Conservation (phyloP, 768 basidiomycete genomes). For the Auricularia cornea region DNA sequence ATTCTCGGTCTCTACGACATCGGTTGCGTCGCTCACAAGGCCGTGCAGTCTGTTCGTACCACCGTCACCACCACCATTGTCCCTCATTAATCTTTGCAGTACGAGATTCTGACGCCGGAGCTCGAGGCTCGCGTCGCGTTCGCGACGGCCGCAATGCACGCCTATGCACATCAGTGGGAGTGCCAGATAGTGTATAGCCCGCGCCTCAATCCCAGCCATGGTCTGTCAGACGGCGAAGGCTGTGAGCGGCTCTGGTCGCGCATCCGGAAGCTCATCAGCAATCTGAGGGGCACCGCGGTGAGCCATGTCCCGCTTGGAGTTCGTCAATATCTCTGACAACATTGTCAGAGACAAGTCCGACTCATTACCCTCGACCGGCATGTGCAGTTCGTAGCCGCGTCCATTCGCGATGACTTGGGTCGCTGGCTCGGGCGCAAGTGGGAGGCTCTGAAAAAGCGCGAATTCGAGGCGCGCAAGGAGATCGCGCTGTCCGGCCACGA, state of each 20-base stretch:
- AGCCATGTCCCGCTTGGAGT: not conserved
- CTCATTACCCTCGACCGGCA: too few species aligned
- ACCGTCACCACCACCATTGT: too few species aligned
- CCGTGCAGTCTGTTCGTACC: not conserved
- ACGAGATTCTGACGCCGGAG: not conserved
- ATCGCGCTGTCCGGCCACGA: constrained; percentile 15
- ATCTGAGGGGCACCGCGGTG: not conserved
- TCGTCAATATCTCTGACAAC: not conserved
- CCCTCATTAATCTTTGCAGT: not conserved
- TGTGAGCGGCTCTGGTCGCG: constrained; percentile 25
- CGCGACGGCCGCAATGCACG: not conserved
- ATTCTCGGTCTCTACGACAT: not conserved
- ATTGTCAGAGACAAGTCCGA: not conserved
- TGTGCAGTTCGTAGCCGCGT: not conserved
- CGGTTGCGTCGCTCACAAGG: not conserved
- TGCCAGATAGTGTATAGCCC: constrained; percentile 2
- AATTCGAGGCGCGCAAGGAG: not conserved
- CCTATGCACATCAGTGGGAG: constrained; percentile 1
- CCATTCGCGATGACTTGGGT: constrained; percentile 23
- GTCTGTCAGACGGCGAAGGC: constrained; percentile 29
- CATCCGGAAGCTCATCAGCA: not conserved
- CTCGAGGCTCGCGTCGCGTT: not conserved
- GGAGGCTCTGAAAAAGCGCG: constrained; percentile 9
- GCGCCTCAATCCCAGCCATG: constrained; percentile 18
- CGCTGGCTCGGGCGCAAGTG: constrained; percentile 23